Evolutionary conservation across 257 asterid genomes (phyloP), one percentile per base, ranked within the genome.

Genomic region (Salvia miltiorrhiza): DNA sequence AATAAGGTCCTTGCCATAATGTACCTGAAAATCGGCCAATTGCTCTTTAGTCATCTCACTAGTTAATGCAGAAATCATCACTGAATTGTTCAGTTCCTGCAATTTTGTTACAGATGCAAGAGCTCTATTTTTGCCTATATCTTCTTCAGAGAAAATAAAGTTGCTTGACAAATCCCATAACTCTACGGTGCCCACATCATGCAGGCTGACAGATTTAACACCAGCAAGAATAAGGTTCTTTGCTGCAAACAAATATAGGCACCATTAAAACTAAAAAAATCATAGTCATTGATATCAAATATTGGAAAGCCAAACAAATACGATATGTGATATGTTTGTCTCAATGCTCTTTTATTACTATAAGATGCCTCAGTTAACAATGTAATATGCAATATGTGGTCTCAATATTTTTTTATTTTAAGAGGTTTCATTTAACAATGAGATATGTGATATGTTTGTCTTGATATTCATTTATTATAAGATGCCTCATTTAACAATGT

Each of bases 211-310:
- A 67, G 98, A 92, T 81, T 87, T 89, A 54, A 92, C 94, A 58
- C 96, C 98, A 40, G 98, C 98, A 73, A 92, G 96, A 58, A 92
- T 76, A 57, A 92, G 96, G 71, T 89, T 92, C 82, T 92, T 92
- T 9, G 96, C 98, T 92, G 95, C 30, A 45, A 74, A 41, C 40
- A 72, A 47, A 56, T 23, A 53, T 14, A 50, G 4, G 9, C 55
- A 40, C 53, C 1, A 35, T 75, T 54, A 68, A 26, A 39, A n/a
- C n/a, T n/a, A 30, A 30, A 30, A 30, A 0, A 30, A 30, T 30
- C 35, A 30, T 30, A 30, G 35, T 30, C 5, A 28, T 3, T 30
- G 35, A 30, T 30, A 30, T 30, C 35, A 30, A 30, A 7, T 30
- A n/a, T n/a, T n/a, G n/a, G n/a, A n/a, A n/a, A n/a, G n/a, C n/a